Base-by-base conservation (phyloP, 2,329 filamentous ascomycete species). In the Allantophomopsis lycopodina region DNA sequence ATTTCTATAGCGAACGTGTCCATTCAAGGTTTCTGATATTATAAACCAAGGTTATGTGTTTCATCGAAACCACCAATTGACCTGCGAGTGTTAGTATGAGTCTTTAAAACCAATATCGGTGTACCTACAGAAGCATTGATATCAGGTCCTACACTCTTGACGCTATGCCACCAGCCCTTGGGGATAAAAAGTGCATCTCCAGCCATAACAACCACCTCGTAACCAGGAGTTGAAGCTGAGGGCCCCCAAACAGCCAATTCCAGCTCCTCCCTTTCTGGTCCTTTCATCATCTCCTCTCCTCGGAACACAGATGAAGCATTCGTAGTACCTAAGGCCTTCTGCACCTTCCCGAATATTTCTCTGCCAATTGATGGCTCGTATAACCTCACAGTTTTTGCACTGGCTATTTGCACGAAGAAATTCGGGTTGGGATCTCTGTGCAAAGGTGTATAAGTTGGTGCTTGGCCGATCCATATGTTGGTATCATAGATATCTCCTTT, bases 381-480 rank as follows among this genome's bases (percentile, higher is more conserved):
- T 11, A 95, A 55, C n/a, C 87, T 69, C 13, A 95, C 65, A 0
- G 63, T 56, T 59, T 98, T 98, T 38, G 55, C 59, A 4, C 84
- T 76, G 13, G 74, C 75, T 11, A 96, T 59, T 59, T 98, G 91
- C 35, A 84, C 75, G 55, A 96, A 94, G 0, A 95, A 52, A 54
- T 98, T 98, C 0, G 86, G 86, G 51, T 96, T 96, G 0, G 91
- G 91, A 52, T 98, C 91, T 40, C 83, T 75, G 59, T 98, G 91
- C 3, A 94, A 65, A 3, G 91, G 87, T 1, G 91, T 95, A 50
- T 86, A 87, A 0, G 88, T 95, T 0, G 86, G 86, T 32, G 86
- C 76, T 12, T 80, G 66, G 1, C 91, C 91, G 11, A 96, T 69
- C 89, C 89, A 98, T 34, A 96, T 65, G 49, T 83, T 93, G 0